A percentile compares a stretch with the other conserved stretches of the same genome.
Evolutionary conservation across 139 green algal species (phyloP).

Genomic region (Micractinium sp.): DNA sequence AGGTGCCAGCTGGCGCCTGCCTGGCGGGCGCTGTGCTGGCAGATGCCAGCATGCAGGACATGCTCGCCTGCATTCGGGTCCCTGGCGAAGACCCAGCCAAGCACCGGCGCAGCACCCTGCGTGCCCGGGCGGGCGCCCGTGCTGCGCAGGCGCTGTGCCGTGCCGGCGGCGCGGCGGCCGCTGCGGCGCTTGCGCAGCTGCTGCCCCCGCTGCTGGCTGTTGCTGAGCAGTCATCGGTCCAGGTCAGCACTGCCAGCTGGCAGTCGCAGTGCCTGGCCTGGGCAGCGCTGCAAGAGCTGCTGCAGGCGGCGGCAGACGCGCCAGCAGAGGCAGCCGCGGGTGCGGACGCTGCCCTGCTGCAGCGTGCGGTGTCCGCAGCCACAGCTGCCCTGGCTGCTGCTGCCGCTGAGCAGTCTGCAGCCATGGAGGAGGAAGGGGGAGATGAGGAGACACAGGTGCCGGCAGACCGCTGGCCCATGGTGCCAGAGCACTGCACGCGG

Average conservation of each 20-base stretch:
- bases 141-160: neutral
- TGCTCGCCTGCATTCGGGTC: neutral
- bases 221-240: neutral
- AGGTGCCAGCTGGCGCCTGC: neutral
- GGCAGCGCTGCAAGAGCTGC: neutral
- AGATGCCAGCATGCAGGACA: conserved; percentile 6
- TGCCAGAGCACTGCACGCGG: neutral
- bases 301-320: neutral
- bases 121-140: neutral
- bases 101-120: conserved; percentile 16
- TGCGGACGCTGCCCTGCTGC: neutral
- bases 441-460: neutral
- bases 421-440: neutral
- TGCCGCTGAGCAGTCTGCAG: neutral
- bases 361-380: neutral
- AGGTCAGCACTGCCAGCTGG: neutral
- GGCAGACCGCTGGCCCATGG: neutral
- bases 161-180: neutral
- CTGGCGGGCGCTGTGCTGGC: conserved; percentile 21
- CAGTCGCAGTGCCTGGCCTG: conserved; percentile 18
- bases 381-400: neutral
- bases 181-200: neutral
- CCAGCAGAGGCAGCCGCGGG: neutral
- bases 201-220: conserved; percentile 25
- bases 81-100: neutral